These are phyloP conservation scores for Taxawa tesnikishii DNA, from an alignment of 2,329 filamentous ascomycete genomes.

Conservation along the genomic window DNA sequence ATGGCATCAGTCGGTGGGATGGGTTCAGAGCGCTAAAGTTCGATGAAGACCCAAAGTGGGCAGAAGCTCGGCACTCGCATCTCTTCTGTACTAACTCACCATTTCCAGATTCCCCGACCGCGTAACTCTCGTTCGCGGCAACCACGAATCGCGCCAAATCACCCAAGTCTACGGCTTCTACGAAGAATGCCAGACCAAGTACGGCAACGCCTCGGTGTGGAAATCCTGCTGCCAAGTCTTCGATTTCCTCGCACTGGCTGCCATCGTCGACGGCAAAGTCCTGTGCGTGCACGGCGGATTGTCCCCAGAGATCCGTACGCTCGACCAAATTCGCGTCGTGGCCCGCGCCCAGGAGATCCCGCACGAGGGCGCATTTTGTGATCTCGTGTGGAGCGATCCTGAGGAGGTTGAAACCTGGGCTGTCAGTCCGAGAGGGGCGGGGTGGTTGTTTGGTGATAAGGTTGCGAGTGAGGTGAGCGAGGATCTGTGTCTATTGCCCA, in stretches of 20 bases:
- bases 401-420: slow-evolving; percentile 76
- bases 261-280: slow-evolving; percentile 97
- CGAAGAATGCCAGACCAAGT: slow-evolving; percentile 96
- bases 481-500: slow-evolving; percentile 10
- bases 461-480: slow-evolving; percentile 58
- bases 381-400: slow-evolving; percentile 94
- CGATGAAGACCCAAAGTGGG: too few species aligned
- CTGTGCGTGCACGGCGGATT: slow-evolving; percentile 97
- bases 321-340: slow-evolving; percentile 88
- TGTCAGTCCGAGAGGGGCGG: slow-evolving; percentile 52
- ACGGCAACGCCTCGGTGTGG: slow-evolving; percentile 98
- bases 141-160: slow-evolving; percentile 98
- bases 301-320: slow-evolving; percentile 88
- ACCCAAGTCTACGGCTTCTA: slow-evolving; percentile 99
- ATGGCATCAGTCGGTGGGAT: too few species aligned
- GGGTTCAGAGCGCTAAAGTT: too few species aligned
- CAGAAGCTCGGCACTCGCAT: too few species aligned
- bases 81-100: too few species aligned
- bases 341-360: slow-evolving; percentile 98
- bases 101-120: slow-evolving; percentile 50
- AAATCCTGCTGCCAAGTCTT: slow-evolving; percentile 99
- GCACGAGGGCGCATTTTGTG: slow-evolving; percentile 96
- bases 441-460: slow-evolving; percentile 59
- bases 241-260: slow-evolving; percentile 93
- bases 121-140: slow-evolving; percentile 96